Evolutionary conservation across 441 rosid genomes (phyloP), one percentile per base, ranked within the genome.

Genomic region (Euphorbia corollata): DNA sequence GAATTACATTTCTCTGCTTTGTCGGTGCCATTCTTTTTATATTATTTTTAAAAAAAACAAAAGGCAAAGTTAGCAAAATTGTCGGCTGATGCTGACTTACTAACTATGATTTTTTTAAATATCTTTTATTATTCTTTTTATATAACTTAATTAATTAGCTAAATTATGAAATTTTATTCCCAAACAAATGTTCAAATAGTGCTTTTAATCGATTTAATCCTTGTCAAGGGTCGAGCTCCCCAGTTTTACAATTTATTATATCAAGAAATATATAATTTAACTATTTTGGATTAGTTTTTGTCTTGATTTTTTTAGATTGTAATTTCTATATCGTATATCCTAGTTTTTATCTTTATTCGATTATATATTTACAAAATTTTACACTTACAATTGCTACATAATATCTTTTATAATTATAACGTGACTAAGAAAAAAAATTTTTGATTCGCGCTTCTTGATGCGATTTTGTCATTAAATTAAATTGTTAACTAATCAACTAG

Each of bases 41-140:
- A 3, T 12, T n/a, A 32, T n/a, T 30, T 5, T 11, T 58, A 27
- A 32, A n/a, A 32, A 59, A 6, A 6, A 2, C 5, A 60, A 36
- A 60, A 60, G 18, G 13, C 3, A n/a, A 60, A 60, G 9, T 19
- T 3, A 15, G 12, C 16, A 12, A 27, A 24, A 24, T 58, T 58
- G 61, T 58, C 61, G 61, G 61, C 61, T 58, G 39, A 58, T 58
- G 16, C 36, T 13, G 34, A 27, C 36, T 57, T 57, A 16, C 36
- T 9, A 24, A 57, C 11, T 9, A 10, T 4, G 30, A 2, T 2
- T 2, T 24, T 57, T 3, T 11, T 0, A 16, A 16, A 50, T 50
- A 15, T 47, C 6, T 47, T 47, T 47, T 18, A 50, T 50, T 50
- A 18, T 50, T 18, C 22, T 50, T 50, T 0, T n/a, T n/a, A n/a